Conservation (phyloP, 345 rosid genomes). For the Camelina laxa region DNA sequence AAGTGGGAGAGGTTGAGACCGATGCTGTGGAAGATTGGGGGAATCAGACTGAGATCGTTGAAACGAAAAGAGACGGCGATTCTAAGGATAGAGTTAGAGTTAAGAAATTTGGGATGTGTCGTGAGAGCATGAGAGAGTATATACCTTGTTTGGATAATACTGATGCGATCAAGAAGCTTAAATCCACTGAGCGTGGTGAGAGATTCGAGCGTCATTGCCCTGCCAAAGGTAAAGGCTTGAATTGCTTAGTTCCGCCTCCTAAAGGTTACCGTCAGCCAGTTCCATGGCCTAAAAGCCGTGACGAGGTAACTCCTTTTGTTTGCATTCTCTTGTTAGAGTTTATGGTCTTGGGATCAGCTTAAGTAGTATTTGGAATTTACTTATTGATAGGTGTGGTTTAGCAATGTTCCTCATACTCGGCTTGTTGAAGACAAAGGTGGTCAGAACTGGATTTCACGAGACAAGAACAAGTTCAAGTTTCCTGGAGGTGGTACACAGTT, state of each 20-base stretch:
- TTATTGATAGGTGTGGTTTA: conserved; percentile 78
- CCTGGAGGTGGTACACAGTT: conserved; percentile 99
- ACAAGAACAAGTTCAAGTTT: conserved; percentile 82
- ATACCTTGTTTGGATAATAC: conserved; percentile 93
- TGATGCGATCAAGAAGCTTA: conserved; percentile 68
- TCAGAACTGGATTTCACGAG: conserved; percentile 89
- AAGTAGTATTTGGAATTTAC: conserved; percentile 16
- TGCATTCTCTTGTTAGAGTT: neutral
- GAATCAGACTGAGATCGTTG: conserved; percentile 49
- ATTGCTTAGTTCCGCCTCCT: conserved; percentile 89
- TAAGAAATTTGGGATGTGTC: conserved; percentile 62
- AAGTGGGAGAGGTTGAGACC: conserved; percentile 78
- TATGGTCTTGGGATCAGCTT: neutral
- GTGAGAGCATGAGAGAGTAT: conserved; percentile 75
- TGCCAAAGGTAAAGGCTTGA: conserved; percentile 59
- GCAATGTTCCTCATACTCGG: conserved; percentile 87
- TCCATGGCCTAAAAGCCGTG: conserved; percentile 95
- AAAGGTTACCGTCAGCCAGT: conserved; percentile 74
- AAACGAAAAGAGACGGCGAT: conserved; percentile 34
- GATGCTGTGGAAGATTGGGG: conserved; percentile 66
- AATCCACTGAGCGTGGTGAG: conserved; percentile 76
- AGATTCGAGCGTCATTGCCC: conserved; percentile 95
- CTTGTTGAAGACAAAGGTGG: conserved; percentile 96
- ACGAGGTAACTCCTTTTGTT: conserved; percentile 63
- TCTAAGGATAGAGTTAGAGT: conserved; percentile 42